A percentile compares a stretch with the other conserved stretches of the same genome.
phyloP scores from a whole-genome alignment of 106 monocot genomes.

The Dactylorhiza incarnata region DNA sequence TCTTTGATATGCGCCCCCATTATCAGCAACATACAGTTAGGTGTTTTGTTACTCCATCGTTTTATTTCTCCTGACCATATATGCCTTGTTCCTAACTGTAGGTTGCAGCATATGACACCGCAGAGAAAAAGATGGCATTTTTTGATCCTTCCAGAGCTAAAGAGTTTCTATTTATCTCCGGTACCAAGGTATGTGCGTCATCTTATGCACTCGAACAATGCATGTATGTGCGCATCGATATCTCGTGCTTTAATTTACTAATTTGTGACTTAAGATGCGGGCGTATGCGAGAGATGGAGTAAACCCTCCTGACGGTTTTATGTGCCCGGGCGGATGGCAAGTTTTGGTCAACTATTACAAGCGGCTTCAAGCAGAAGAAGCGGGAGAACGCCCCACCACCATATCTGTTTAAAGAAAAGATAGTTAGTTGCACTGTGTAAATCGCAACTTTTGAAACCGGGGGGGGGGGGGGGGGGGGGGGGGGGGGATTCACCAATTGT shows the following conservation, averaged over 20 bases:
- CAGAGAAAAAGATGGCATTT: constrained; percentile 86
- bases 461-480: no score
- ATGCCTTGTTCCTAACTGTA: constrained; percentile 10
- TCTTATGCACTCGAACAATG: not conserved
- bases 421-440: not conserved
- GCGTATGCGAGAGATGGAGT: constrained; percentile 74
- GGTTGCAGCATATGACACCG: constrained; percentile 93
- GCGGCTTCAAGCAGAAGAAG: constrained; percentile 71
- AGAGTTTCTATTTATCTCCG: constrained; percentile 98
- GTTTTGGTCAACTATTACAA: constrained; percentile 85
- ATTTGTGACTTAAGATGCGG: constrained; percentile 53
- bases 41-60: no score
- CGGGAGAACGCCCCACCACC: constrained; percentile 21
- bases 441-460: not conserved
- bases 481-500: not conserved
- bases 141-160: constrained; percentile 88
- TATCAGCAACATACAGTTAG: no score
- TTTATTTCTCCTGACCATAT: not conserved
- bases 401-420: constrained; percentile 17
- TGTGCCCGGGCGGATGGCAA: constrained; percentile 94
- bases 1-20: no score
- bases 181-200: constrained; percentile 66
- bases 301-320: constrained; percentile 90
- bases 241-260: not conserved
- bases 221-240: not conserved